Conservation (phyloP, 2,329 filamentous ascomycete species). For the Diaporthe nobilis region DNA sequence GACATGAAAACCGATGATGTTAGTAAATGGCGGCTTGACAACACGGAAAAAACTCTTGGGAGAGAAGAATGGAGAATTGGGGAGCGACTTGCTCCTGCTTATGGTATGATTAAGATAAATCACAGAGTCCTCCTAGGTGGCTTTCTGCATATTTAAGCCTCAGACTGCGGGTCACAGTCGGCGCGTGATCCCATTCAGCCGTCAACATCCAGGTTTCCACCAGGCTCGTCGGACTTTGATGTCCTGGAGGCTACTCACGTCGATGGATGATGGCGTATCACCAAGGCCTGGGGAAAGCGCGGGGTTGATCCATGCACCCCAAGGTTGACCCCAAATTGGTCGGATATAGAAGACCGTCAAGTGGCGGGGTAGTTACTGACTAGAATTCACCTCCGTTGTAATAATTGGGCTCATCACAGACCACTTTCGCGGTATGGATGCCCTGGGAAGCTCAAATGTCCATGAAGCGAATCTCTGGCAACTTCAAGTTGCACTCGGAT, state of each 20-base stretch:
- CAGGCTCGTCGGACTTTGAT: neutral
- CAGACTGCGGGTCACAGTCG: neutral
- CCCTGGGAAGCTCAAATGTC: neutral
- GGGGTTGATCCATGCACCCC: neutral
- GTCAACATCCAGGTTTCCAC: neutral
- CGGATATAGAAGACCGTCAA: conserved; percentile 2
- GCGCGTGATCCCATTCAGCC: neutral
- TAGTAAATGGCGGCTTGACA: neutral
- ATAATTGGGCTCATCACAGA: neutral
- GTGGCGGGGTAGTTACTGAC: neutral
- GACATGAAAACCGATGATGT: neutral
- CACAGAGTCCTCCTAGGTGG: neutral
- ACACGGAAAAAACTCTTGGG: neutral
- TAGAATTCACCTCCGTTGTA: neutral
- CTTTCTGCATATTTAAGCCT: neutral
- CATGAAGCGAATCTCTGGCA: neutral
- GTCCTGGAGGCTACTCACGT: neutral
- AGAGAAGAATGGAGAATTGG: neutral
- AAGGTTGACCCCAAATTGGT: neutral
- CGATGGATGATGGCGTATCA: neutral
- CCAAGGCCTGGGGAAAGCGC: neutral
- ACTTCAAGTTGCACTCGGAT: neutral
- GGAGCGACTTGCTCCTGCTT: too few relatives aligned
- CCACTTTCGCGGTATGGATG: neutral
- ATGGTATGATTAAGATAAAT: too few relatives aligned